Evolutionary conservation across 2,329 filamentous ascomycete species (phyloP).

Genomic region (Colletotrichum theobromicola): DNA sequence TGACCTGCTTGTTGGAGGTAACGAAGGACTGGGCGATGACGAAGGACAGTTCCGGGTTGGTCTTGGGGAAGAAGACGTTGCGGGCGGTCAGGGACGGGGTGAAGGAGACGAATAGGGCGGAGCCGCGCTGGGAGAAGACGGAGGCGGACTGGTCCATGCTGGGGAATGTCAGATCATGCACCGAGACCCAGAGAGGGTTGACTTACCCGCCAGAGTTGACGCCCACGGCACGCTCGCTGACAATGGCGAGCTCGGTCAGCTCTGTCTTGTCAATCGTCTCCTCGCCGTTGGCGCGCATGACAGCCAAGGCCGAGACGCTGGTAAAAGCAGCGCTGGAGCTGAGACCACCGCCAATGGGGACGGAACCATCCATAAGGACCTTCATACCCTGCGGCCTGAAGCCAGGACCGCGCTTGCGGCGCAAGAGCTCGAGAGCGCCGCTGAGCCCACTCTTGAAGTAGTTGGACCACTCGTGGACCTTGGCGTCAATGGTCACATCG

Average conservation of each 20-base stretch:
- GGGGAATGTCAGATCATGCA: not conserved
- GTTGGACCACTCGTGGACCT: constrained; percentile 92
- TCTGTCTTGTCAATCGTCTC: constrained; percentile 85
- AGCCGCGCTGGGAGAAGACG: constrained; percentile 86
- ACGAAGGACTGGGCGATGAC: constrained; percentile 95
- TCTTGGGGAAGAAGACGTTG: constrained; percentile 82
- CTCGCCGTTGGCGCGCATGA: constrained; percentile 85
- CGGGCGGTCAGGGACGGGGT: constrained; percentile 77
- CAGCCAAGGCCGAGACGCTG: constrained; percentile 85
- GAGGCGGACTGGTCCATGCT: constrained; percentile 98
- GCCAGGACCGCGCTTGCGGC: constrained; percentile 61
- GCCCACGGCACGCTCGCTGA: constrained; percentile 91
- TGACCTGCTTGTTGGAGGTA: constrained; percentile 91
- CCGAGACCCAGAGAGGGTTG: not conserved
- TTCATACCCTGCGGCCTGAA: constrained; percentile 81
- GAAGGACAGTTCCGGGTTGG: constrained; percentile 84
- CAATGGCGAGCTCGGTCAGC: constrained; percentile 89
- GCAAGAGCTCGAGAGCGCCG: constrained; percentile 80
- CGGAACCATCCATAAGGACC: constrained; percentile 87
- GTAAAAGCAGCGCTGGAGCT: constrained; percentile 95
- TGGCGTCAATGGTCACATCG: constrained; percentile 81
- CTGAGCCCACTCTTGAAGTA: constrained; percentile 95
- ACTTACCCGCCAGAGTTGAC: constrained; percentile 92
- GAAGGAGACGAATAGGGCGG: constrained; percentile 90
- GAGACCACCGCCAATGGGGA: constrained; percentile 89